A percentile compares a stretch with the other conserved stretches of the same genome.
Evolutionary conservation across 2,329 filamentous ascomycete genomes (phyloP).

Genomic region (Emergomyces africanus): DNA sequence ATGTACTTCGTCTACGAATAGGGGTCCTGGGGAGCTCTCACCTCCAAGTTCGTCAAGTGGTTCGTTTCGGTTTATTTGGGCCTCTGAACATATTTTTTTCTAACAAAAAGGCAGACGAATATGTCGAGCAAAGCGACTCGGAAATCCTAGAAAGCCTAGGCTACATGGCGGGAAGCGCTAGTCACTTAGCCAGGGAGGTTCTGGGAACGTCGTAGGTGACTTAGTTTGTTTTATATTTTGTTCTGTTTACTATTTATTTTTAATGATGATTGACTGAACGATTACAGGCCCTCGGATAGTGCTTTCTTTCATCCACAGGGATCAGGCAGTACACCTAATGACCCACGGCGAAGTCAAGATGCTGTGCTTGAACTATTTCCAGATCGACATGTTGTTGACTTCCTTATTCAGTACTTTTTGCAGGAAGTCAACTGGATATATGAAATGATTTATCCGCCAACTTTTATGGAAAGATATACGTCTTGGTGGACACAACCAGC

Average conservation of each 20-base stretch:
- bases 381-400: not conserved
- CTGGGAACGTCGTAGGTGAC: not conserved
- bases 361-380: not conserved
- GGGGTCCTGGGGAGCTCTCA: not conserved
- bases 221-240: not conserved
- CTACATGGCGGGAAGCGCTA: not conserved
- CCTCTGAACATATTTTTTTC: no score
- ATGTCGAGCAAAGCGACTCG: not conserved
- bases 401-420: conserved; percentile 1
- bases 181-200: not conserved
- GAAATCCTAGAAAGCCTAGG: conserved; percentile 1
- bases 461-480: conserved; percentile 1
- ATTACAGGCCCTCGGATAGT: not conserved
- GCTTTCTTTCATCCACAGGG: not conserved
- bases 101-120: not conserved
- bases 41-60: not conserved
- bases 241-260: not conserved
- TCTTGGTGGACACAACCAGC: not conserved
- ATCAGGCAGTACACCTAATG: not conserved
- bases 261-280: not conserved
- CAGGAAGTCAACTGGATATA: conserved; percentile 1
- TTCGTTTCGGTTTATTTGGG: not conserved
- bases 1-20: not conserved
- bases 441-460: conserved; percentile 1
- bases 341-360: not conserved